Evolutionary conservation across 2,329 filamentous ascomycete species (phyloP).

Genomic region (Zalaria obscura): DNA sequence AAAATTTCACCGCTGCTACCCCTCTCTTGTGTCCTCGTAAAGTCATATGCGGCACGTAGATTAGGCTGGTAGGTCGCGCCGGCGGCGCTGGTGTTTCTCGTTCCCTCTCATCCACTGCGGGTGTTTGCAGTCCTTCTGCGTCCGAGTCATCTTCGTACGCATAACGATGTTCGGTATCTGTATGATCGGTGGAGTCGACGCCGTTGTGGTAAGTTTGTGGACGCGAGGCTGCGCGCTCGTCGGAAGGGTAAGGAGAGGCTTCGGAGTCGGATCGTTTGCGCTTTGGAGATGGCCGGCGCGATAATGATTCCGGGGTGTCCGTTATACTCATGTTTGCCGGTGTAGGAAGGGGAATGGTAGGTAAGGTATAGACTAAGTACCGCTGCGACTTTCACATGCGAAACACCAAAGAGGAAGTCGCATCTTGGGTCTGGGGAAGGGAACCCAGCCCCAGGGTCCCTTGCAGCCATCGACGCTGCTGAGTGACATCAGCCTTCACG

Average conservation of each 20-base stretch:
- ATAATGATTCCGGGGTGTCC: neutral
- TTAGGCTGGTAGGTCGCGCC: slow-evolving; percentile 24
- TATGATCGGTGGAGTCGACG: neutral
- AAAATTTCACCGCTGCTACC: slow-evolving; percentile 78
- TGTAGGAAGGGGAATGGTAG: neutral
- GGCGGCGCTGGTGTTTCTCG: slow-evolving; percentile 1
- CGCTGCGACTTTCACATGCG: slow-evolving; percentile 3
- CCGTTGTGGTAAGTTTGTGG: neutral
- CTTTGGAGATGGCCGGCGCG: slow-evolving; percentile 5
- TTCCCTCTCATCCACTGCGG: neutral
- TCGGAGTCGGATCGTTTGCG: slow-evolving; percentile 3
- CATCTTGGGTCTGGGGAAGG: no score
- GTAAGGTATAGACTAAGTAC: neutral
- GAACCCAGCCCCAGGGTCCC: no score
- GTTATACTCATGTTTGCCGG: slow-evolving; percentile 5
- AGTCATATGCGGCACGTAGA: slow-evolving; percentile 56
- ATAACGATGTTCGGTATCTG: slow-evolving; percentile 4
- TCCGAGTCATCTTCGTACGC: slow-evolving; percentile 6
- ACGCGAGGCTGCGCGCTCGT: neutral
- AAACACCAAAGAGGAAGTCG: neutral
- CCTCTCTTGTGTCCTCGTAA: slow-evolving; percentile 66
- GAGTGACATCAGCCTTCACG: no score
- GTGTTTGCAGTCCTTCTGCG: neutral
- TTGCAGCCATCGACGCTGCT: no score
- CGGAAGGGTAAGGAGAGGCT: slow-evolving; percentile 1